Evolutionary conservation across 306 rosid genomes (phyloP), one percentile per base, ranked within the genome.

Genomic region (Canavalia gladiata): DNA sequence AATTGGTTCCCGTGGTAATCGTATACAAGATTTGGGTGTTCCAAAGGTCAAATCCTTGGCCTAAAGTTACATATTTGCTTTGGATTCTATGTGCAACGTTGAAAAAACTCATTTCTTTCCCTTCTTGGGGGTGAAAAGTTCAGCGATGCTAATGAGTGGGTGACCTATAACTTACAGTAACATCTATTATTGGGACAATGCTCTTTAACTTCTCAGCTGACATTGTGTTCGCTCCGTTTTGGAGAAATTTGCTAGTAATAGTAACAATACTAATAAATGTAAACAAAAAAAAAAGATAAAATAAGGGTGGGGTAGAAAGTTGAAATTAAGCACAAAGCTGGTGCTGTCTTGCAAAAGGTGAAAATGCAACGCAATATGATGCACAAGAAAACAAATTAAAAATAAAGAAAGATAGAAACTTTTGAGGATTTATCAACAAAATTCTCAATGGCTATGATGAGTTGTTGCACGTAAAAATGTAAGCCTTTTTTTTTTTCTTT

Each of bases 11-110:
- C 25, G 10, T 5, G 13, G 33, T 56, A 78, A 65, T 79, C 43
- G 35, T 13, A 10, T 70, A 54, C 46, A 57, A 52, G 31, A 25
- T 58, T 74, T 68, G 56, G 82, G 47, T 8, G 83, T 73, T 87
- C 77, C 47, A 78, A 18, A 87, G 66, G 92, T 91, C 92, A 87
- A 92, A 88, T 88, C 75, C 88, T 5, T 43, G 79, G 39, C 76
- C 62, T 62, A 70, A 51, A 1, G 42, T 8, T 49, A 42, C 7
- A 25, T 50, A 35, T 30, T 47, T 84, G 78, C 94, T 79, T 88
- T 69, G 97, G 97, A 92, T 92, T 90, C 94, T 78, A 64, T 83
- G 51, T 74, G 7, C 67, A 71, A 65, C 81, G 66, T 74, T 77
- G 83, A 67, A 78, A 77, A 72, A 76, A 45, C 43, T 60, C 73